These are phyloP conservation scores for Meyerozyma elateridarum DNA, from an alignment of 1,139 yeast species.

Conservation along the genomic window DNA sequence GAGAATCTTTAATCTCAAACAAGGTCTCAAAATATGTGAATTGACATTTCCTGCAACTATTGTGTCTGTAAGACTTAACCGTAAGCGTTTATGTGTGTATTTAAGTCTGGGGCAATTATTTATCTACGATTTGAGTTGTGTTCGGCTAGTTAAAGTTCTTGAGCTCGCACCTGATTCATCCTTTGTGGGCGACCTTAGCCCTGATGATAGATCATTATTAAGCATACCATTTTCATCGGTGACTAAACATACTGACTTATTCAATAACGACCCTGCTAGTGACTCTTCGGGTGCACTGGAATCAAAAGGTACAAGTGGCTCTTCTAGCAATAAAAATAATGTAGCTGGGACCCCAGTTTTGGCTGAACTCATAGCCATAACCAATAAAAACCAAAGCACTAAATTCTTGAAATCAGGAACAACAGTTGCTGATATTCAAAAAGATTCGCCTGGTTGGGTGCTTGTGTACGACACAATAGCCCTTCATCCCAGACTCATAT, in stretches of 20 bases:
- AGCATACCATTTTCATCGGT: constrained; percentile 31
- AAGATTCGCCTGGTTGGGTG: constrained; percentile 36
- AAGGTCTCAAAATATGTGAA: constrained; percentile 65
- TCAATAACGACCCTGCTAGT: constrained; percentile 15
- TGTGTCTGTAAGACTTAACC: constrained; percentile 57
- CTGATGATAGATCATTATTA: constrained; percentile 46
- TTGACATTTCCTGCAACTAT: constrained; percentile 62
- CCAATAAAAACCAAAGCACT: constrained; percentile 17
- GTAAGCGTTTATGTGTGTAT: constrained; percentile 60
- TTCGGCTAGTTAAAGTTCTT: constrained; percentile 60
- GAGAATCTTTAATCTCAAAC: constrained; percentile 63
- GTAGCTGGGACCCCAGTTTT: constrained; percentile 9
- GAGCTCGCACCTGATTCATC: constrained; percentile 34
- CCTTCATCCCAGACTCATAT: constrained; percentile 49
- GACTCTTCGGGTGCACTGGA: constrained; percentile 6
- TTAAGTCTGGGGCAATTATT: constrained; percentile 59
- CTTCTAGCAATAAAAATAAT: constrained; percentile 5
- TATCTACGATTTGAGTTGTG: constrained; percentile 69
- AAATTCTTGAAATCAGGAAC: constrained; percentile 11
- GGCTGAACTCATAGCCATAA: constrained; percentile 17
- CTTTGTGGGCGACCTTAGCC: constrained; percentile 43
- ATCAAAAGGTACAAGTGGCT: constrained; percentile 8
- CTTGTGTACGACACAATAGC: constrained; percentile 58
- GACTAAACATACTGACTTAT: constrained; percentile 27
- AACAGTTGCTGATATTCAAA: constrained; percentile 24